Base-by-base conservation (phyloP, 2,329 filamentous ascomycete genomes). In the Penicillium sp. region DNA sequence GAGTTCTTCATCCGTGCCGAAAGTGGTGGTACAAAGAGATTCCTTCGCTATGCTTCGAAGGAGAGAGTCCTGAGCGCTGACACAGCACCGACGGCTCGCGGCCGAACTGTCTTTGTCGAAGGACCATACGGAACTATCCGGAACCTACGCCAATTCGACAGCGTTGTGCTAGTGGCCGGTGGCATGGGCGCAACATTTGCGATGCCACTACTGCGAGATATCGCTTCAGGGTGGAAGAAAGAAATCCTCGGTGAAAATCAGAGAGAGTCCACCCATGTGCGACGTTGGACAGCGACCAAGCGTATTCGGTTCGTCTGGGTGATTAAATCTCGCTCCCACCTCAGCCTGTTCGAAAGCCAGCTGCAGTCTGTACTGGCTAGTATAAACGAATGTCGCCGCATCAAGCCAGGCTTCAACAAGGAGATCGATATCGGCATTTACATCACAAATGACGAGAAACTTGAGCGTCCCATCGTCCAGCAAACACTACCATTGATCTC, bases 181-280 rank as follows among this genome's bases (percentile, higher is more conserved):
- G 81, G 81, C 16, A 84, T 80, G 41, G 84, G 84, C 2, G 79
- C 79, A 22, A 81, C 81, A 0, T 86, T 82, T 58, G 80, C 77
- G 0, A 62, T 82, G 10, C 82, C 83, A 0, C 63, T 83, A 2
- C 69, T 85, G 31, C 75, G 81, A 24, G 78, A 84, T 45, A 69
- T 85, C n/a, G 67, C 83, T 1, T 67, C 73, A n/a, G 71, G 67
- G 22, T 80, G 74, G 74, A 70, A 62, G 35, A 63, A 61, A 40
- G 69, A 74, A 35, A 69, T 60, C 30, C 49, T 54, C 2, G 28
- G 62, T 27, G 24, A 43, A 48, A 36, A 33, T 11, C 45, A 44
- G n/a, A 35, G 7, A 28, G 28, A 27, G n/a, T 24, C 42, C 25
- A 5, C 41, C 62, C 62, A 51, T 44, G 27, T 49, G 53, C 25